Evolutionary conservation across 495 filamentous ascomycete species (phyloP).

Genomic region (Xylaria nigripes): DNA sequence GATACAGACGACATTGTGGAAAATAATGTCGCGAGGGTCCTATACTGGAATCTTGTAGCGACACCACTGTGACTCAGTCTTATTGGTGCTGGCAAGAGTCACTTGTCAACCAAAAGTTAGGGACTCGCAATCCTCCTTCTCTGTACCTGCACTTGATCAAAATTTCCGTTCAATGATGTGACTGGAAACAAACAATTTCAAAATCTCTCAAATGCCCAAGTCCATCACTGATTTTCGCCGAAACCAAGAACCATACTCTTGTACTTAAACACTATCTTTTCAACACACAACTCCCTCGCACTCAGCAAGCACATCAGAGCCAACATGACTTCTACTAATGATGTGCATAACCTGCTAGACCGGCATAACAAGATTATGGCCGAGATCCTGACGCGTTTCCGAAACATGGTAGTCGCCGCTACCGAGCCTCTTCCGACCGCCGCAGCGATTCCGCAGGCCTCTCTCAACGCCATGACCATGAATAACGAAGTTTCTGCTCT

Average conservation of each 20-base stretch:
- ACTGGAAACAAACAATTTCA: background rate
- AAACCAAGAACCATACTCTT: background rate
- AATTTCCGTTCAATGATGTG: background rate
- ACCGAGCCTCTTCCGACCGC: conserved; percentile 20
- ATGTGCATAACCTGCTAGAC: conserved; percentile 22
- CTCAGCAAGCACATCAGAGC: background rate
- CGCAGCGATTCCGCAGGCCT: conserved; percentile 28
- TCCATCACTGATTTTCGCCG: background rate
- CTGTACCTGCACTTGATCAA: background rate
- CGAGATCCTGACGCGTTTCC: conserved; percentile 29
- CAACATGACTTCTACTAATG: conserved; percentile 3
- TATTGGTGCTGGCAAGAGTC: background rate
- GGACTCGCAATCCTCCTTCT: no score
- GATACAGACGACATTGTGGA: no score
- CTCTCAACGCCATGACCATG: conserved; percentile 31
- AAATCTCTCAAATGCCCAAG: background rate
- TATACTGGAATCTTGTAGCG: no score
- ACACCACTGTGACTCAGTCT: no score
- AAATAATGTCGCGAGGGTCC: no score
- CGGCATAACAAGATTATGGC: conserved; percentile 33
- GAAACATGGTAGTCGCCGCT: conserved; percentile 27
- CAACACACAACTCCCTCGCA: conserved; percentile 1
- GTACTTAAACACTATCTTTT: background rate
- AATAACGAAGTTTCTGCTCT: conserved; percentile 26
- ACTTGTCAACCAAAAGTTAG: no score